Conservation (phyloP, 345 rosid species). For the Bruguiera parviflora region DNA sequence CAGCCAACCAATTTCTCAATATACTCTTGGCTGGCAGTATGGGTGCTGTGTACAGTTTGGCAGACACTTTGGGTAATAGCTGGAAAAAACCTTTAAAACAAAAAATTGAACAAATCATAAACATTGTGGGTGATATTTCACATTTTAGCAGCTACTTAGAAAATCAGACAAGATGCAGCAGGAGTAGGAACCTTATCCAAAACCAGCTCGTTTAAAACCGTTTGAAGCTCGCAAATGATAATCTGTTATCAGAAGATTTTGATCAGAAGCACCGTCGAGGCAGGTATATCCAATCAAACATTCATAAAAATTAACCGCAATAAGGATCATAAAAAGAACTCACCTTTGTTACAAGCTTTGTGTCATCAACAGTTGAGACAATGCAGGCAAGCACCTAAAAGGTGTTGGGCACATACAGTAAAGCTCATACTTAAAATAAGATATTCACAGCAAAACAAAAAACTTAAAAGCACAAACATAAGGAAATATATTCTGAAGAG, state of each 20-base stretch:
- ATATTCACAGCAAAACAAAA: background rate
- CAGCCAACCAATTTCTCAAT: background rate
- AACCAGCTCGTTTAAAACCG: conserved; percentile 57
- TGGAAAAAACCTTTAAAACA: too few relatives aligned
- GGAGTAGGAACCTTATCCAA: conserved; percentile 62
- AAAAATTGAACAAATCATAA: background rate
- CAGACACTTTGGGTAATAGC: too few relatives aligned
- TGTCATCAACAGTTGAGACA: conserved; percentile 80
- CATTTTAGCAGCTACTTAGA: background rate
- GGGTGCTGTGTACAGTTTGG: background rate
- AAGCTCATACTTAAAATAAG: background rate
- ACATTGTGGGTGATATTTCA: background rate
- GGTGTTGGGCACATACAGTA: conserved; percentile 11
- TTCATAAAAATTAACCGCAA: background rate
- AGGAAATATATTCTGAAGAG: too few relatives aligned
- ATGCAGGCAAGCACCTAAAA: conserved; percentile 72
- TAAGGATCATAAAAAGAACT: conserved; percentile 14
- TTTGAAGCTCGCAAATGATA: conserved; percentile 70
- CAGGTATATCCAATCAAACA: conserved; percentile 8
- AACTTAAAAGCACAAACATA: background rate
- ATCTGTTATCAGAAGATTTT: conserved; percentile 44
- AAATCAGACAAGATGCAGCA: background rate
- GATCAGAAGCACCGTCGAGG: conserved; percentile 17
- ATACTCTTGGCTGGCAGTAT: background rate
- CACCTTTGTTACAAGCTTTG: conserved; percentile 86